Evolutionary conservation across 2,329 filamentous ascomycete genomes (phyloP).

Genomic region (Ceratocystiopsis brevicomis): DNA sequence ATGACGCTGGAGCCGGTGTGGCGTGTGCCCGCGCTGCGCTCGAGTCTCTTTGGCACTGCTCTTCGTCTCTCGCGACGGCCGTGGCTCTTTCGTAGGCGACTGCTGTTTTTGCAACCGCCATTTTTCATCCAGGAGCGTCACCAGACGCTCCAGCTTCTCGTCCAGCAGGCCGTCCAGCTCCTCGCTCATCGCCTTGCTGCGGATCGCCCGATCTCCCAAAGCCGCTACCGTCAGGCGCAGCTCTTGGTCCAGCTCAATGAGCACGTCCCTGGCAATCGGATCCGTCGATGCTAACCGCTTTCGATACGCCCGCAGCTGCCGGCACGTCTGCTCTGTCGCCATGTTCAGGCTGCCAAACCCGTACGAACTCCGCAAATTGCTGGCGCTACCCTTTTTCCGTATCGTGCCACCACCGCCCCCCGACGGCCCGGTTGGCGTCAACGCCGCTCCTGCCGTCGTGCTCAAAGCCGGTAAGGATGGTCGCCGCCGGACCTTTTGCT

Average conservation of each 20-base stretch:
- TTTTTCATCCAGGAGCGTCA: constrained; percentile 55
- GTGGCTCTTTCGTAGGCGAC: background rate
- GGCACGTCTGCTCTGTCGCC: constrained; percentile 45
- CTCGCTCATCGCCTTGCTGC: constrained; percentile 34
- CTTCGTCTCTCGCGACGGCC: too few species aligned
- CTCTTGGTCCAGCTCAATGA: constrained; percentile 47
- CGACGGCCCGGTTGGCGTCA: constrained; percentile 1
- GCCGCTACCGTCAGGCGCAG: constrained; percentile 43
- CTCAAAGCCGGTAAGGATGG: constrained; percentile 36
- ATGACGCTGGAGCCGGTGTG: too few species aligned
- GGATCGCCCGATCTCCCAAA: constrained; percentile 35
- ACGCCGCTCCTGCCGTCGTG: constrained; percentile 7
- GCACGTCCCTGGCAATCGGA: constrained; percentile 33
- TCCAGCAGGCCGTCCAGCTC: constrained; percentile 47
- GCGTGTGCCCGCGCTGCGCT: too few species aligned
- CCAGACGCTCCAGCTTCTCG: constrained; percentile 54
- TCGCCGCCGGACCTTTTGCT: constrained; percentile 22
- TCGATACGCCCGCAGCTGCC: constrained; percentile 41
- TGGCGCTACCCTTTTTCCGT: constrained; percentile 25
- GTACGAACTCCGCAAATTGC: constrained; percentile 9
- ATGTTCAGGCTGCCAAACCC: constrained; percentile 38
- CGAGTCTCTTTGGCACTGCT: too few species aligned
- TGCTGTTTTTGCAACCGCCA: constrained; percentile 24
- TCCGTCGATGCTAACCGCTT: constrained; percentile 40
- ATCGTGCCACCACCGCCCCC: constrained; percentile 7